These are phyloP conservation scores for Flaveria sonorensis DNA, from an alignment of 129 eudicot species.

Conservation along the genomic window DNA sequence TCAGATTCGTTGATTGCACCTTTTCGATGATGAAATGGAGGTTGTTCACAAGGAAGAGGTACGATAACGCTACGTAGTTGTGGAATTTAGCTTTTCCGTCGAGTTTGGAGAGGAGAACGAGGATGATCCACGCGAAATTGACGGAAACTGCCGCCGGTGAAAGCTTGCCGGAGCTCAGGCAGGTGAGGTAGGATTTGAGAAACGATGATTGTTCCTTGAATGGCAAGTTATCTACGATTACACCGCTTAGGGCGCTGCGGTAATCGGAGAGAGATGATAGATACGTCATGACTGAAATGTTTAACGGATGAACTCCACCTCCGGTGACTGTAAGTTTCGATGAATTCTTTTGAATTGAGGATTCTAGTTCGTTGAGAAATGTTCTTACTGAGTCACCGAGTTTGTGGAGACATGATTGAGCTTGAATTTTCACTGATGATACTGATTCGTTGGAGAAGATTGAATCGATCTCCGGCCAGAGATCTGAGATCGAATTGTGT, in stretches of 20 bases:
- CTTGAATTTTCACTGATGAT: slow-evolving; percentile 43
- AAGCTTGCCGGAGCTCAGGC: slow-evolving; percentile 32
- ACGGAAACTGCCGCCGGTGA: slow-evolving; percentile 40
- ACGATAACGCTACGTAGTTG: slow-evolving; percentile 45
- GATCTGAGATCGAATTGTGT: slow-evolving; percentile 45
- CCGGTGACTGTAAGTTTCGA: slow-evolving; percentile 44
- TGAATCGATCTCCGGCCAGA: slow-evolving; percentile 58
- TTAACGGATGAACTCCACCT: slow-evolving; percentile 52
- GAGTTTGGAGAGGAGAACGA: slow-evolving; percentile 52
- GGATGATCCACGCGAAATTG: slow-evolving; percentile 54
- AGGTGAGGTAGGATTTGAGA: slow-evolving; percentile 35
- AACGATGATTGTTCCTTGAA: slow-evolving; percentile 17
- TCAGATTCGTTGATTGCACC: slow-evolving; percentile 57
- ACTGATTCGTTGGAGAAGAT: slow-evolving; percentile 51
- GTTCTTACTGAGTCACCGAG: slow-evolving; percentile 41
- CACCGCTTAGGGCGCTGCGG: slow-evolving; percentile 34
- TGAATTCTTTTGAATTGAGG: slow-evolving; percentile 41
- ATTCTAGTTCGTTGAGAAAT: slow-evolving; percentile 39
- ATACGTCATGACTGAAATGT: slow-evolving; percentile 37
- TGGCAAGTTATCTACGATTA: slow-evolving; percentile 39
- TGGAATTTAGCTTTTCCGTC: slow-evolving; percentile 56
- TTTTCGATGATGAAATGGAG: slow-evolving; percentile 56
- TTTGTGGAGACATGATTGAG: slow-evolving; percentile 39
- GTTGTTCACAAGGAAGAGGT: slow-evolving; percentile 66
- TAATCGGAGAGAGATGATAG: slow-evolving; percentile 49